Base-by-base conservation (phyloP, 2,329 filamentous ascomycete genomes). In the Hymenoscyphus scutula region DNA sequence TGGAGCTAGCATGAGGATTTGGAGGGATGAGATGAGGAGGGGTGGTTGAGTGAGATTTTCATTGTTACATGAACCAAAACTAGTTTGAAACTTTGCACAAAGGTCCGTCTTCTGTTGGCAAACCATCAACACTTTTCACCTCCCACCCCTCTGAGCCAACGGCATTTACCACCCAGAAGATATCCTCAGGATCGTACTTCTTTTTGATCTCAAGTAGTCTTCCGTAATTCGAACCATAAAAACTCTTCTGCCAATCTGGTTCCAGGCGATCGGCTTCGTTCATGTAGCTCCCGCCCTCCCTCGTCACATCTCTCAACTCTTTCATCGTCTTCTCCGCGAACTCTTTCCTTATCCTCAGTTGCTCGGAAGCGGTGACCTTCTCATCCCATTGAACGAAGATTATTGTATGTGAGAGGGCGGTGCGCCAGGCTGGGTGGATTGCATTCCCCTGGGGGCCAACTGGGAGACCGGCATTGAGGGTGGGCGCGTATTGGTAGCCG, bases 221-320 rank as follows among this genome's bases (percentile, higher is more conserved):
- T 2, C 69, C 61, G 61, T 82, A 83, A 10, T 64, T 64, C 17
- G 10, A 34, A 4, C 67, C 67, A 58, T 57, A 67, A 53, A 68
- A 68, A 27, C 57, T 62, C 11, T 63, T 25, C 25, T 64, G 74
- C 70, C 75, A 81, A 51, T 77, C 66, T 0, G 73, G 73, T 68
- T 81, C 75, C 48, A 71, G 71, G 55, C 79, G 76, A 70, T 82
- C 77, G 1, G 77, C 80, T 72, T 84, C 82, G 67, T 81, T 82
- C 75, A 80, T 74, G 70, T 82, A 82, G 1, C 76, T 73, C 3
- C 77, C 79, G 8, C 74, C 72, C 0, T 73, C 74, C 0, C 55
- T 59, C 1, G 64, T 63, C 4, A 63, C 58, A 11, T 41, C 56
- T 5, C 53, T n/a, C 13, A 64, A 13, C 6, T 2, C n/a, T 13